Percentiles rank a stretch among this genome's conserved stretches.
Conservation (phyloP, 495 filamentous ascomycete species). For the Podospora anserina region DNA sequence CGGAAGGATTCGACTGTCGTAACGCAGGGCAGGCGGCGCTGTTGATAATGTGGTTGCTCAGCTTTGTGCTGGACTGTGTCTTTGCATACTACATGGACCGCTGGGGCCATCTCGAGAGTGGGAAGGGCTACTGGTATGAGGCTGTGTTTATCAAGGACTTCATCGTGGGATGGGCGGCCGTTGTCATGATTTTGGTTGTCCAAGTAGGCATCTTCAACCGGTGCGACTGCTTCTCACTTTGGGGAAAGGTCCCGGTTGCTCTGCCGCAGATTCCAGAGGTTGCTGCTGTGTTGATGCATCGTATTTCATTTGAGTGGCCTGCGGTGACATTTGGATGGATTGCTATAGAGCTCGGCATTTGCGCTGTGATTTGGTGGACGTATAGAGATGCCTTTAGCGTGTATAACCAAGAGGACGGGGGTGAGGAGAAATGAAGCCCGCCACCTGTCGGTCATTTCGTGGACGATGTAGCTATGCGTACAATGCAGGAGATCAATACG, state of each 20-base stretch:
- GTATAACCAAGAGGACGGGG: slow-evolving; percentile 21
- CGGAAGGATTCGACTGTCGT: slow-evolving; percentile 21
- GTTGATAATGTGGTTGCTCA: slow-evolving; percentile 11
- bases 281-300: slow-evolving; percentile 7
- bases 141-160: slow-evolving; percentile 16
- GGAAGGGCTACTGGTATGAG: slow-evolving; percentile 6
- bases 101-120: background rate
- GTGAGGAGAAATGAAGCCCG: background rate
- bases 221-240: slow-evolving; percentile 20
- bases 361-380: slow-evolving; percentile 8
- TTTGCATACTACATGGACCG: slow-evolving; percentile 3
- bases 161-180: background rate
- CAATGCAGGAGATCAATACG: too few species aligned
- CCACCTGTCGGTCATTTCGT: too few species aligned
- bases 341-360: slow-evolving; percentile 12
- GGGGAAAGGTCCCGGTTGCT: slow-evolving; percentile 14
- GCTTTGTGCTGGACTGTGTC: slow-evolving; percentile 5
- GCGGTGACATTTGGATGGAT: slow-evolving; percentile 19
- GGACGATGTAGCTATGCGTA: too few species aligned
- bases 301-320: slow-evolving; percentile 19
- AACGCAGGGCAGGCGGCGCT: slow-evolving; percentile 12
- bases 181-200: slow-evolving; percentile 12
- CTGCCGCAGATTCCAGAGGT: slow-evolving; percentile 17
- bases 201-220: slow-evolving; percentile 24
- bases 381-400: slow-evolving; percentile 16